phyloP scores from a whole-genome alignment of 2,329 filamentous ascomycete genomes.

The Claviceps quebecensis region DNA sequence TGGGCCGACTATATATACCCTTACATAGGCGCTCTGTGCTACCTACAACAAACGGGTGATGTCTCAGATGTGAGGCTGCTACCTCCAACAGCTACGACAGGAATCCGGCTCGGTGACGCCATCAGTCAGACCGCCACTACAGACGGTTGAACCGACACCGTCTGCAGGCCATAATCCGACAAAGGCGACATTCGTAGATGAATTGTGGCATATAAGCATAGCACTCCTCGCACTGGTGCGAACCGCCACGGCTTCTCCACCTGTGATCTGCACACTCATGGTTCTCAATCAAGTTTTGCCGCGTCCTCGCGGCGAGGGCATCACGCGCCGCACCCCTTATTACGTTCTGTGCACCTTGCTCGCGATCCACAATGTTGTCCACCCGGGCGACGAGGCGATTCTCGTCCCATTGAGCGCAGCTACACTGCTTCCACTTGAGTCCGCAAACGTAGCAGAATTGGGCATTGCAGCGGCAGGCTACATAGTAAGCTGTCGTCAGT shows the following conservation, averaged over 20 bases:
- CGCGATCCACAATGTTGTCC: background rate
- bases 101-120: too few relatives aligned
- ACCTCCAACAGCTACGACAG: too few relatives aligned
- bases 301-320: background rate
- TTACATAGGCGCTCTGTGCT: too few relatives aligned
- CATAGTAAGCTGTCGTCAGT: background rate
- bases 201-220: slow-evolving; percentile 18
- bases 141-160: slow-evolving; percentile 19
- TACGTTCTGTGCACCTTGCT: background rate
- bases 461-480: slow-evolving; percentile 30
- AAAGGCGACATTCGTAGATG: slow-evolving; percentile 33
- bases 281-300: background rate
- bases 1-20: too few relatives aligned
- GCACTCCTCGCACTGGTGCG: slow-evolving; percentile 5
- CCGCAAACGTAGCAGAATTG: slow-evolving; percentile 40
- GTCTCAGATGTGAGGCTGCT: too few relatives aligned
- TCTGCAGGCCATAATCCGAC: slow-evolving; percentile 29
- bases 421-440: slow-evolving; percentile 23
- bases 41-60: too few relatives aligned
- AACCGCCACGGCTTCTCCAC: background rate
- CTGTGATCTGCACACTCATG: background rate
- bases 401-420: slow-evolving; percentile 25
- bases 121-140: background rate
- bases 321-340: background rate
- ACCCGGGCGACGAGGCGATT: background rate